Evolutionary conservation across 768 basidiomycete species (phyloP), one percentile per base, ranked within the genome.

Genomic region (Pisolithus marmoratus): DNA sequence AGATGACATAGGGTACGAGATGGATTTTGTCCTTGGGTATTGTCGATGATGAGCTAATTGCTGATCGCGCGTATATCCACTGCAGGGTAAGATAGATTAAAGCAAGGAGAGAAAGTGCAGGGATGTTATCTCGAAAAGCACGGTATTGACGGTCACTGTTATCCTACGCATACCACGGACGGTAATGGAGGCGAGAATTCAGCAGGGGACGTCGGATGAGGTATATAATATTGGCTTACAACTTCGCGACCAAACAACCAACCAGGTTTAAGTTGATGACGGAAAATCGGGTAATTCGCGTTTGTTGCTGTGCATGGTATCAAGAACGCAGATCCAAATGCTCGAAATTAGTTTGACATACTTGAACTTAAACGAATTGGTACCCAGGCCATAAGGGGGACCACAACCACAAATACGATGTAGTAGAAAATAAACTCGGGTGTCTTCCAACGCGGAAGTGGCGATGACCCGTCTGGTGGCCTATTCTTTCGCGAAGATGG

Each of bases 131-230:
- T 37, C 96, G 81, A 68, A 99, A 96, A 3, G 83, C 79, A 23
- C 87, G 86, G 64, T 94, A 97, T 72, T 98, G 96, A 0, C 77
- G 72, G 61, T 98, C 96, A 56, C 90, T 92, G 62, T 87, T 90
- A 68, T 99, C 96, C 95, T 97, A n/a, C n/a, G n/a, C n/a, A n/a
- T n/a, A n/a, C n/a, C n/a, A 56, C 9, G 34, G 45, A 36, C n/a
- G 15, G 15, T 4, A 14, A 34, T 15, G 14, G 4, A 5, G 15
- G 12, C 11, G 12, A 15, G 34, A 34, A 34, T 11, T 27, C 14
- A 48, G 29, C 9, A 23, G 26, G 20, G 11, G 27, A 27, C 27
- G 26, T 34, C 22, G 14, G 26, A 34, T n/a, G 19, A 38, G 41
- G 24, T 14, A 38, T 7, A 51, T 17, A 42, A 27, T 20, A 41